These are phyloP conservation scores for Globisporangium rhizosaccharum DNA, from an alignment of 352 stramenopile genomes.

Conservation along the genomic window DNA sequence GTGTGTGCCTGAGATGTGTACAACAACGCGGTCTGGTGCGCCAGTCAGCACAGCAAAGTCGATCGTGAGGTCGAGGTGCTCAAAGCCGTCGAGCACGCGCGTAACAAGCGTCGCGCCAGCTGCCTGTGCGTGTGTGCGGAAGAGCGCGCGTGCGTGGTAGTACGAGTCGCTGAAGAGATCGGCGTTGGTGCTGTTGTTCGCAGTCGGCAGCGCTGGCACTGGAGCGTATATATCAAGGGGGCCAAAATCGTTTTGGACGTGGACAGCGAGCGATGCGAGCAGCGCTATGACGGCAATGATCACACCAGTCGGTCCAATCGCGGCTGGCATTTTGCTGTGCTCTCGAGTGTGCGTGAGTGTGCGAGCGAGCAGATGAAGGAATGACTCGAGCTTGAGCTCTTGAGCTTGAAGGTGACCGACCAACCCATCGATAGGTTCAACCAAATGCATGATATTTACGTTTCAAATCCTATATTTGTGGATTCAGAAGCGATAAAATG, in stretches of 20 bases:
- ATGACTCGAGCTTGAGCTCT: too few relatives aligned
- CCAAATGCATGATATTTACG: too few relatives aligned
- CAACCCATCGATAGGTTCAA: too few relatives aligned
- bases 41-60: slow-evolving; percentile 62
- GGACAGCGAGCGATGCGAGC: slow-evolving; percentile 28
- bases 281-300: slow-evolving; percentile 10
- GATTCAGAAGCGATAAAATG: too few relatives aligned
- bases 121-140: slow-evolving; percentile 30
- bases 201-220: background rate
- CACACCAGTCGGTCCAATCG: background rate
- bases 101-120: slow-evolving; percentile 37
- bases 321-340: background rate
- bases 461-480: too few relatives aligned
- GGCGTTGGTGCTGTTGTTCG: slow-evolving; percentile 28
- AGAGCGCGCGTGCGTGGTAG: slow-evolving; percentile 56
- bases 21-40: slow-evolving; percentile 37
- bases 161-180: slow-evolving; percentile 54
- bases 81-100: slow-evolving; percentile 36
- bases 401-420: too few relatives aligned
- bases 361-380: too few relatives aligned
- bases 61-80: slow-evolving; percentile 49
- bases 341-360: background rate
- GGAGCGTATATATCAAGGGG: slow-evolving; percentile 39
- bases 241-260: slow-evolving; percentile 42
- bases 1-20: slow-evolving; percentile 81